A percentile compares a stretch with the other conserved stretches of the same genome.
Evolutionary conservation across 2,329 filamentous ascomycete species (phyloP).

Genomic region (Monilinia aucupariae): DNA sequence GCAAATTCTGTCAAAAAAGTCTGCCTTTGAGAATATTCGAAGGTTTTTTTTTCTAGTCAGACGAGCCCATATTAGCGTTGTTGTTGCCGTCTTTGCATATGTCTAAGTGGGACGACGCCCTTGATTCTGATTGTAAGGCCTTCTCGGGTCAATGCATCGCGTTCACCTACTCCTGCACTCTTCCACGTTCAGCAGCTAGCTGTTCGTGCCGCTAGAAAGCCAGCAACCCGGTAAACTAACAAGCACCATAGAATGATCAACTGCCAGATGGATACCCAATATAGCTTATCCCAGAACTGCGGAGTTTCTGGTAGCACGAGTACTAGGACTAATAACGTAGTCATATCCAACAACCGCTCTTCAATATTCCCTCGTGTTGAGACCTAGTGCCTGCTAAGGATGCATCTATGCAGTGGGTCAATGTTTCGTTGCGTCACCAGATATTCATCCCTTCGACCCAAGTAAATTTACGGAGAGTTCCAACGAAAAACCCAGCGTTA

Average conservation of each 20-base stretch:
- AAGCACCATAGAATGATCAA: too few species aligned
- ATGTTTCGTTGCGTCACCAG: background rate
- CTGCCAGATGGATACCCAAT: too few species aligned
- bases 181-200: background rate
- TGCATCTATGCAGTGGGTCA: background rate
- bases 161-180: background rate
- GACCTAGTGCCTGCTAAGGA: background rate
- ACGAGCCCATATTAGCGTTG: too few species aligned
- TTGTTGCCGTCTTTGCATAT: background rate
- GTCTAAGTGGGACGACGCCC: background rate
- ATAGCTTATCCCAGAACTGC: too few species aligned
- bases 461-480: background rate
- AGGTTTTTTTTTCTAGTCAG: background rate
- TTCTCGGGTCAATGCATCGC: background rate
- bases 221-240: too few species aligned
- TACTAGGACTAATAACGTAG: too few species aligned
- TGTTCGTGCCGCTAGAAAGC: too few species aligned
- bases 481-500: background rate
- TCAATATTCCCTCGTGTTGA: background rate
- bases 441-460: background rate
- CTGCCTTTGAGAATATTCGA: too few species aligned
- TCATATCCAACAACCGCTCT: too few species aligned
- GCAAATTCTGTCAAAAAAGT: too few species aligned
- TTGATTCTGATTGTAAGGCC: background rate
- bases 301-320: too few species aligned